Base-by-base conservation (phyloP, 805 yeast genomes). In the Metschnikowia aberdeeniae region DNA sequence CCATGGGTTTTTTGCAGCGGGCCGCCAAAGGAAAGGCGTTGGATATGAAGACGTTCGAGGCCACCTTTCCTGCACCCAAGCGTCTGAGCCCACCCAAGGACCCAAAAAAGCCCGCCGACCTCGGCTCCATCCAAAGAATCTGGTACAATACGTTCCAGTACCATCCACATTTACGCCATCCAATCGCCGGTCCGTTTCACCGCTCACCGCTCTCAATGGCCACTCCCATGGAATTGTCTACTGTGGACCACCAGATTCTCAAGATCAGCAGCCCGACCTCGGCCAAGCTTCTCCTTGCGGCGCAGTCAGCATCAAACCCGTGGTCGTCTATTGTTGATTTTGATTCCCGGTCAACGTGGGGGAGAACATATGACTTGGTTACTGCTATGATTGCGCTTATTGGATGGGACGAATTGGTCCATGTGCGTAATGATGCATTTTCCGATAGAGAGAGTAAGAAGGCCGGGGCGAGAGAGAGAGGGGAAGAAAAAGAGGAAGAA, bases 371-470 rank as follows among this genome's bases (percentile, higher is more conserved):
- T 61, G 83, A 82, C 35, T 64, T 89, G 45, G 64, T 92, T 45
- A 81, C 95, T 4, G 70, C 80, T 7, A 76, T 93, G 52, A 80
- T 82, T 3, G 75, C 82, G 14, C 66, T 73, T 20, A 69, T 82
- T 34, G 97, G 97, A 4, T 92, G 99, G 99, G 88, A 87, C 54
- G 78, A 75, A 30, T 63, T 89, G 30, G 72, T 90, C 52, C 69
- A 72, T 45, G 58, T 82, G 32, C 78, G 96, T 47, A 80, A 89
- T 1, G 67, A 73, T 14, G 81, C 86, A 0, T 92, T 92, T n/a
- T n/a, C n/a, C 64, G 80, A 43, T 3, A 29, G 8, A 22, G 26
- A 22, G 8, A 22, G 26, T 6, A 7, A 22, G 8, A 22, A 22
- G 8, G 26, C 4, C 6, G 2, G 8, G 8, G 26, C 6, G 8